These are phyloP conservation scores for Reutealis trisperma DNA, from an alignment of 345 rosid genomes.

Conservation along the genomic window DNA sequence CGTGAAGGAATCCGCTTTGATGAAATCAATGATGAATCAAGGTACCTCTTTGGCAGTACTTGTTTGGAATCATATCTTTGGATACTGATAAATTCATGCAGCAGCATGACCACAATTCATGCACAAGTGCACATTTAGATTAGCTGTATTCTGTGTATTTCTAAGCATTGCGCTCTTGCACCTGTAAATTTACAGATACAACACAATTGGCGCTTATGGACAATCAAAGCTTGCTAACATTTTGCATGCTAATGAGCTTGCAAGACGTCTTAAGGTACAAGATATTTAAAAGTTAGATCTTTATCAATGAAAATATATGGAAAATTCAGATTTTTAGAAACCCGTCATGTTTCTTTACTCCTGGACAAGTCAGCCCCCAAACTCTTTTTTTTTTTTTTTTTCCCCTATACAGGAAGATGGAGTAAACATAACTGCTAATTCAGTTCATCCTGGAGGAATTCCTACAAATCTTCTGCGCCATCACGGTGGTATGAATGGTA, in stretches of 20 bases:
- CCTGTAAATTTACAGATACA: conserved; percentile 41
- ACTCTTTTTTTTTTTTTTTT: not conserved
- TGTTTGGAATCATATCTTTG: conserved; percentile 2
- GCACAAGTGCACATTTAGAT: not conserved
- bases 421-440: conserved; percentile 56
- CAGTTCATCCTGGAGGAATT: conserved; percentile 73
- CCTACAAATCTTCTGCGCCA: conserved; percentile 56
- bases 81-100: no score
- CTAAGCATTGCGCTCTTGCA: not conserved
- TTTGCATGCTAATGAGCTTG: conserved; percentile 83
- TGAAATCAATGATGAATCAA: conserved; percentile 40
- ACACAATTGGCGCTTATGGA: conserved; percentile 46
- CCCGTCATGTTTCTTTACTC: not conserved
- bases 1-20: conserved; percentile 47
- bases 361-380: no score
- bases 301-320: not conserved
- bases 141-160: not conserved
- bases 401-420: conserved; percentile 52
- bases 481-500: conserved; percentile 41
- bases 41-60: conserved; percentile 18
- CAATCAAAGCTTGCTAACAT: conserved; percentile 75
- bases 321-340: not conserved
- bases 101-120: no score
- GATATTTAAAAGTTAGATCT: not conserved
- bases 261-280: conserved; percentile 65